phyloP scores from a whole-genome alignment of 805 yeast genomes.

The Yamadazyma tumulicola region DNA sequence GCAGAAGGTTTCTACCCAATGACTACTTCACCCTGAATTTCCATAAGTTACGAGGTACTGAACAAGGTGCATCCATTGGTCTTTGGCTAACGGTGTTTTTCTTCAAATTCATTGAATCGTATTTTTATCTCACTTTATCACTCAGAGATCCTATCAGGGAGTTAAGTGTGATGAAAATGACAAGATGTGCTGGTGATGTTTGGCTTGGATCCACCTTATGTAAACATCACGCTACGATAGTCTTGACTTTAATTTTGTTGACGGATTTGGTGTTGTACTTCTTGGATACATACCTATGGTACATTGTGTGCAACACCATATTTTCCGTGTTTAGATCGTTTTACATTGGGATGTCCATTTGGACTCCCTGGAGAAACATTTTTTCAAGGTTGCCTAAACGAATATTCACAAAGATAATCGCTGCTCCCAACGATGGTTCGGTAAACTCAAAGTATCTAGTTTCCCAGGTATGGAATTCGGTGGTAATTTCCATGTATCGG shows the following conservation, averaged over 20 bases:
- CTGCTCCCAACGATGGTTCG: slow-evolving; percentile 33
- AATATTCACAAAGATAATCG: slow-evolving; percentile 65
- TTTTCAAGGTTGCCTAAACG: slow-evolving; percentile 75
- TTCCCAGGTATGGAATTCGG: slow-evolving; percentile 79
- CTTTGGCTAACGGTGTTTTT: slow-evolving; percentile 66
- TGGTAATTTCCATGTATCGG: slow-evolving; percentile 77
- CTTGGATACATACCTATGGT: slow-evolving; percentile 83
- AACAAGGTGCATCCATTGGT: slow-evolving; percentile 59
- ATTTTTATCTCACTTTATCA: slow-evolving; percentile 71
- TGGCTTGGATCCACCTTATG: slow-evolving; percentile 55
- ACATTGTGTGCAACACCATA: slow-evolving; percentile 72
- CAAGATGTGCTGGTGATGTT: slow-evolving; percentile 59
- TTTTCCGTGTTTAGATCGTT: slow-evolving; percentile 71
- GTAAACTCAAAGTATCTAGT: slow-evolving; percentile 52
- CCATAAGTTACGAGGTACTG: slow-evolving; percentile 49
- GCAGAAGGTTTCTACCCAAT: slow-evolving; percentile 49
- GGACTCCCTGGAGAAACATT: slow-evolving; percentile 87
- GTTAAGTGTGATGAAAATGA: slow-evolving; percentile 51
- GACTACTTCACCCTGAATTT: slow-evolving; percentile 59
- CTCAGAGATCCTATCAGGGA: slow-evolving; percentile 72
- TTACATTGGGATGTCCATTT: slow-evolving; percentile 73
- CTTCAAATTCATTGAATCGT: slow-evolving; percentile 72
- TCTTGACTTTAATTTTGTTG: slow-evolving; percentile 49
- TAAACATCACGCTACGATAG: slow-evolving; percentile 50
- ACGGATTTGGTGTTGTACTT: slow-evolving; percentile 71